Evolutionary conservation across 495 filamentous ascomycete species (phyloP), one percentile per base, ranked within the genome.

Genomic region (Aspergillus sparsus): DNA sequence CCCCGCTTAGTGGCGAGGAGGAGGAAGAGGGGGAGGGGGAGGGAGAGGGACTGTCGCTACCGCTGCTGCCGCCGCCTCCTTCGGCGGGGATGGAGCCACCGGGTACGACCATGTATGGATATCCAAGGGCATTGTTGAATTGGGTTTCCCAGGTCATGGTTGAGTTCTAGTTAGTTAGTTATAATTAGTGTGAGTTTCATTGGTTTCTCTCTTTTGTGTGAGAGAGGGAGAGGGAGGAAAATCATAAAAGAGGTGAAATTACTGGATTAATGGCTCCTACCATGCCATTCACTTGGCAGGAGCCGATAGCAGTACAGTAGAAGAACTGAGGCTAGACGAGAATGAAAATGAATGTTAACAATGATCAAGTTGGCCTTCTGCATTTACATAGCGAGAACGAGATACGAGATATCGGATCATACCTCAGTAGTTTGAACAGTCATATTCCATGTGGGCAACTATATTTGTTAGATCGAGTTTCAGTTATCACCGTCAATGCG

Each of bases 221-320:
- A 27, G 21, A 27, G 21, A 27, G 21, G 3, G 21, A 27, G 21
- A 27, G 21, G 21, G 21, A 27, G 21, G n/a, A n/a, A n/a, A n/a
- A n/a, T n/a, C n/a, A n/a, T 33, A n/a, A 7, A 5, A 41, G 33
- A 7, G 45, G 21, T 11, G 13, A 12, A 39, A 66, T 16, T 69
- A 75, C 74, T 16, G 70, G 68, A 55, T 77, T 79, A 34, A 77
- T 80, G 0, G 67, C 74, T 36, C 72, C 74, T 7, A 80, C 74
- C 75, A 79, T 79, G 34, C 71, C 72, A 58, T 77, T 78, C 5
- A 61, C 57, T 6, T 64, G 55, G 50, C 77, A 80, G 33, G 75
- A 80, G 41, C 68, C 68, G 10, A 71, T 63, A 1, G 73, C 77
- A 1, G 73, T 76, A 41, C 74, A 77, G 54, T 77, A 77, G 59